Conservation (phyloP, 257 asterid species). For the Galeopsis tetrahit region DNA sequence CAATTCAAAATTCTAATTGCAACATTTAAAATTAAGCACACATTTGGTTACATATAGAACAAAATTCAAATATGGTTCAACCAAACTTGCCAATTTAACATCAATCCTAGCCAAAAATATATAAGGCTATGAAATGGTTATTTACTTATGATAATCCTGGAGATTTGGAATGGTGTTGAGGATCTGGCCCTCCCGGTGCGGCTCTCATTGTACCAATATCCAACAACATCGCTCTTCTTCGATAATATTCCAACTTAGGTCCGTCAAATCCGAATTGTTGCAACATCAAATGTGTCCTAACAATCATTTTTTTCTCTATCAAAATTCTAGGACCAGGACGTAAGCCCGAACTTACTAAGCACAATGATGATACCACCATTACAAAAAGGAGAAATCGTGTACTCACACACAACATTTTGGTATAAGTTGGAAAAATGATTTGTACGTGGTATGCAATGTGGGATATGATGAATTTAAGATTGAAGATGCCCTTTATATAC, state of each 20-base stretch:
- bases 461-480: background rate
- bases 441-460: background rate
- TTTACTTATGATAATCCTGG: conserved; percentile 10
- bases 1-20: background rate
- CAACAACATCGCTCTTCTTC: conserved; percentile 38
- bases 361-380: conserved; percentile 18
- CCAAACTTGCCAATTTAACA: background rate
- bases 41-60: background rate
- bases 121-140: background rate
- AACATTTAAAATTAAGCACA: background rate
- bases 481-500: conserved; percentile 22
- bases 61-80: background rate
- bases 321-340: background rate
- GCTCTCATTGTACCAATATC: conserved; percentile 39
- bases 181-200: conserved; percentile 57
- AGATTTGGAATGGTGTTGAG: conserved; percentile 46
- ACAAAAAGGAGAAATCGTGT: conserved; percentile 21
- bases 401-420: background rate
- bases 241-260: conserved; percentile 41
- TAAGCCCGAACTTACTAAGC: background rate
- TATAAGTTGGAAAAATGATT: background rate
- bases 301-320: background rate
- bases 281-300: conserved; percentile 15
- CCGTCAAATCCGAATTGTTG: conserved; percentile 45
- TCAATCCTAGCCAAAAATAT: background rate